phyloP scores from a whole-genome alignment of 768 basidiomycete genomes.

The Lyophyllum shimeji region DNA sequence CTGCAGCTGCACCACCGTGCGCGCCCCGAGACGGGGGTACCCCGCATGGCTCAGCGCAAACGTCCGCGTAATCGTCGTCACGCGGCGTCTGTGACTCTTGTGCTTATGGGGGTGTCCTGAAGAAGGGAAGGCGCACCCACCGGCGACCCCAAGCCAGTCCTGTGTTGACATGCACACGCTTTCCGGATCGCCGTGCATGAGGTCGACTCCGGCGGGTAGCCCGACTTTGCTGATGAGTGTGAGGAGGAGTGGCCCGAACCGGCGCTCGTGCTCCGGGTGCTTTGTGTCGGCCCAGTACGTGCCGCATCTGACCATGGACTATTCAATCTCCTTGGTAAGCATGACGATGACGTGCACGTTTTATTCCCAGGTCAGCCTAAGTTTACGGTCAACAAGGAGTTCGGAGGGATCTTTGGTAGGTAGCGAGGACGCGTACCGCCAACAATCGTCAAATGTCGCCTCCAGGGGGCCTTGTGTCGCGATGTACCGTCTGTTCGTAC shows the following conservation, averaged over 20 bases:
- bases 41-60: slow-evolving; percentile 68
- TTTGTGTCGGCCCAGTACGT: slow-evolving; percentile 74
- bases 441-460: slow-evolving; percentile 89
- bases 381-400: background rate
- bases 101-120: background rate
- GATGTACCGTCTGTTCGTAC: slow-evolving; percentile 82
- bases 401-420: slow-evolving; percentile 1
- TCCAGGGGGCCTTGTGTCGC: slow-evolving; percentile 95
- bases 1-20: slow-evolving; percentile 84
- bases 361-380: slow-evolving; percentile 89
- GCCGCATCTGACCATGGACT: slow-evolving; percentile 86
- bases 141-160: background rate
- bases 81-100: background rate
- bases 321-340: slow-evolving; percentile 92
- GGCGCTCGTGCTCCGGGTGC: slow-evolving; percentile 7
- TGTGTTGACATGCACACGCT: background rate
- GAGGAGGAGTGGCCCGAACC: slow-evolving; percentile 73
- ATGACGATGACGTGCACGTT: slow-evolving; percentile 94
- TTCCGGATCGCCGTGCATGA: slow-evolving; percentile 6
- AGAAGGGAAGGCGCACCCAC: background rate
- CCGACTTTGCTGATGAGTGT: slow-evolving; percentile 40
- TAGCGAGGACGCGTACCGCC: slow-evolving; percentile 65
- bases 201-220: slow-evolving; percentile 13
- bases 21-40: slow-evolving; percentile 57
- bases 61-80: slow-evolving; percentile 50